Base-by-base conservation (phyloP, 371 early-diverging fungal genomes). In the Lichtheimia ornata region DNA sequence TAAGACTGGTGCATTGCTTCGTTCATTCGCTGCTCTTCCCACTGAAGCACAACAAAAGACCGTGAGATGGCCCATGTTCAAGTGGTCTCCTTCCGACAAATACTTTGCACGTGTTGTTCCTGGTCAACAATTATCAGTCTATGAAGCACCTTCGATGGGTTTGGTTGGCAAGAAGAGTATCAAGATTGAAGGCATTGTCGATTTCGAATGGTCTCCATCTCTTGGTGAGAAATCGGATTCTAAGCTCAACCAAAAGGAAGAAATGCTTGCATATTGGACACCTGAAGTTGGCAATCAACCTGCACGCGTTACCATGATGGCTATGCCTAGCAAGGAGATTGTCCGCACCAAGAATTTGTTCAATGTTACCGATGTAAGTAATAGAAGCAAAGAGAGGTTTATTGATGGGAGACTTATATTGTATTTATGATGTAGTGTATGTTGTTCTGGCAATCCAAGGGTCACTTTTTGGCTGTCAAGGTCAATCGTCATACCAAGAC, bases 341-440 rank as follows among this genome's bases (percentile, higher is more conserved):
- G 66, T 97, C 44, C 91, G 97, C 51, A 96, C 95, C 61, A 99
- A 97, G 89, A 97, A 97, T 79, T 84, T 99, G 85, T 95, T 97
- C 84, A 92, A 88, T 69, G 97, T 97, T 49, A 84, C 79, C 55
- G 90, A 90, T 58, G 84, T 81, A 69, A 65, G 79, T 71, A 41
- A 0, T 42, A 7, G 25, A 12, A 28, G 3, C 27, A 17, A 12
- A 13, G n/a, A 11, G 22, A 9, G 18, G 3, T 25, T 18, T 47
- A 47, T 18, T 1, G 53, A 30, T 61, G 11, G 35, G n/a, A 17
- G 6, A 13, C 25, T 54, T 12, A 25, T 30, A 1, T 7, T 5
- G 17, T 17, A 41, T 17, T 4, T 13, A 42, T 15, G 20, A n/a
- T 7, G 5, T 59, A 64, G 71, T 94, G 94, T 77, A 89, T 90